A percentile compares a stretch with the other conserved stretches of the same genome.
phyloP scores from a whole-genome alignment of 2,329 filamentous ascomycete genomes.

The Raffaelea deltoideospora region DNA sequence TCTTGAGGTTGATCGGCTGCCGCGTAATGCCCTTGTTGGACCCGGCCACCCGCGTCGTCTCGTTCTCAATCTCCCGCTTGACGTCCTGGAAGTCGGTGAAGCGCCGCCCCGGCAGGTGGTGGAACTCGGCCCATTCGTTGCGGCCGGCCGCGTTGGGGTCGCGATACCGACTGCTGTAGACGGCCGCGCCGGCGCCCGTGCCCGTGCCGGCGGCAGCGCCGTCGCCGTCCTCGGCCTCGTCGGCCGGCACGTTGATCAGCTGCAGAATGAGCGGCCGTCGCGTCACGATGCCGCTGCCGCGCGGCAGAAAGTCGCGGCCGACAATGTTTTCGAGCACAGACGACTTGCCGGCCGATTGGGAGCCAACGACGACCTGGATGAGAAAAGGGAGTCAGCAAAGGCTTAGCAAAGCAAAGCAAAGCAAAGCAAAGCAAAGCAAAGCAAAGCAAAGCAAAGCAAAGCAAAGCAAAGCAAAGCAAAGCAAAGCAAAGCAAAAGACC shows the following conservation, averaged over 20 bases:
- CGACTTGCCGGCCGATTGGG: constrained; percentile 95
- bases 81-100: constrained; percentile 98
- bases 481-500: too few relatives aligned
- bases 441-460: too few relatives aligned
- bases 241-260: constrained; percentile 87
- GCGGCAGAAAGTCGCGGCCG: constrained; percentile 88
- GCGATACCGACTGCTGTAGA: constrained; percentile 47
- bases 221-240: constrained; percentile 33
- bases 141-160: constrained; percentile 55
- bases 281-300: constrained; percentile 93
- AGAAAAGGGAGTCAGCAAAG: constrained; percentile 6
- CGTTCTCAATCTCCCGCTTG: constrained; percentile 88
- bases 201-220: constrained; percentile 11
- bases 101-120: constrained; percentile 94
- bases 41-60: constrained; percentile 93
- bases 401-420: too few relatives aligned
- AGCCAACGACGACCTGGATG: constrained; percentile 87
- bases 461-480: too few relatives aligned
- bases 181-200: constrained; percentile 40
- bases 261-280: constrained; percentile 88
- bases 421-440: not conserved
- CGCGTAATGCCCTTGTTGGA: constrained; percentile 94
- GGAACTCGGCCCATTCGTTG: constrained; percentile 82
- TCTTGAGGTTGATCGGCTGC: constrained; percentile 90
- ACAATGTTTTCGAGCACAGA: constrained; percentile 98